A percentile compares a stretch with the other conserved stretches of the same genome.
These are phyloP conservation scores for Fomitiporia mediterranea DNA, from an alignment of 1,284 basidiomycete species.

Conservation along the genomic window DNA sequence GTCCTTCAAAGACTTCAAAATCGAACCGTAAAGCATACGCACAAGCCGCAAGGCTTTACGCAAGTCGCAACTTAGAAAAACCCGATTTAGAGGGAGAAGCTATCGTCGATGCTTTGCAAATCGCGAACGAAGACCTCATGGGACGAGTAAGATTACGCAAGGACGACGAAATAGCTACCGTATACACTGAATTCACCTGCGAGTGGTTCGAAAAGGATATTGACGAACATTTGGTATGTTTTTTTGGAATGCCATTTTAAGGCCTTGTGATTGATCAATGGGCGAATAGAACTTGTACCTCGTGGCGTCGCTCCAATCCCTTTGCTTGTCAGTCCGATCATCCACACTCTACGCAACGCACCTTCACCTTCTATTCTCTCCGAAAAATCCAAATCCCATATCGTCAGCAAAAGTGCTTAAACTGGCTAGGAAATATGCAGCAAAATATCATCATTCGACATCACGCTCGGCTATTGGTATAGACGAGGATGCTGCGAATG, in stretches of 20 bases:
- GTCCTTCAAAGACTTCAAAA: constrained; percentile 2
- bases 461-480: neutral
- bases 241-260: too few relatives aligned
- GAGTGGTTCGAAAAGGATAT: constrained; percentile 48
- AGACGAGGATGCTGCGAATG: constrained; percentile 17
- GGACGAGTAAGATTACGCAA: constrained; percentile 27
- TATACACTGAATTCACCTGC: constrained; percentile 54
- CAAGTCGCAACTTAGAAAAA: constrained; percentile 41
- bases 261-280: too few relatives aligned
- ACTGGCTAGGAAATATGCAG: constrained; percentile 43
- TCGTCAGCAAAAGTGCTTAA: constrained; percentile 36
- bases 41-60: constrained; percentile 48
- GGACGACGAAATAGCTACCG: constrained; percentile 20
- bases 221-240: constrained; percentile 52
- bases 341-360: constrained; percentile 43
- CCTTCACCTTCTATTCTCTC: constrained; percentile 38
- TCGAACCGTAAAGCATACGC: constrained; percentile 16
- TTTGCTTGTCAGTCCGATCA: constrained; percentile 33
- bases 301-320: constrained; percentile 42
- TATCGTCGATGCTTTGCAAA: constrained; percentile 51
- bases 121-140: constrained; percentile 55
- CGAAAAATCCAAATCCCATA: constrained; percentile 26
- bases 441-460: constrained; percentile 23
- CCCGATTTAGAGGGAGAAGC: constrained; percentile 38
- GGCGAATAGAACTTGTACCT: constrained; percentile 55